Evolutionary conservation across 257 asterid species (phyloP), one percentile per base, ranked within the genome.

Genomic region (Prunella vulgaris): DNA sequence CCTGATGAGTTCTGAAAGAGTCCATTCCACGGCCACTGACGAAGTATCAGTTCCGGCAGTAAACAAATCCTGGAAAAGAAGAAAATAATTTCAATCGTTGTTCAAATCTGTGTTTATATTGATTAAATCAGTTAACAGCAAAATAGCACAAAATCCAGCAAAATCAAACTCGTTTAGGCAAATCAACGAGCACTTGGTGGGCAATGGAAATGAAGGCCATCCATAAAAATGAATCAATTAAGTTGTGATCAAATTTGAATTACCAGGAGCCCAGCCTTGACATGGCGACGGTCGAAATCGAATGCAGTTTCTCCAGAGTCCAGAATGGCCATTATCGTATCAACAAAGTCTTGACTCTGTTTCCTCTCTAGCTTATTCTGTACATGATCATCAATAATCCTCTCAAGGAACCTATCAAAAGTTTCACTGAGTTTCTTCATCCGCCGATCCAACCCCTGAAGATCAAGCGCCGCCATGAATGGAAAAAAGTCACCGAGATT

Each of bases 241-340:
- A 33, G 6, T 33, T 33, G 8, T 3, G 38, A 24, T 22, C 44
- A 28, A 13, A 17, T 25, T 32, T 10, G 40, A 57, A 17, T 53
- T 80, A 80, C 84, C 79, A 76, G 10, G 15, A 80, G 68, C 33
- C 77, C 79, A 1, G 79, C 77, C 70, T 80, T 80, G 38, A 80
- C 80, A 70, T 80, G 82, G 65, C 81, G 72, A 60, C 84, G 81
- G 10, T 76, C 78, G 60, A 80, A 80, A 24, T 80, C 81, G 27
- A 80, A 76, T 6, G 38, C 68, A n/a, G 81, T 71, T 8, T 80
- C 77, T 8, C 81, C 81, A 3, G 77, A 60, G 33, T 76, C 79
- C 77, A 76, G 37, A 33, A 65, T 51, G 13, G 24, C 72, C 65
- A 80, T 49, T 76, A 78, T 58, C 28, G 74, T 78, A 18, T 69